A percentile compares a stretch with the other conserved stretches of the same genome.
phyloP scores from a whole-genome alignment of 176 grass and related monocot genomes.

The Ananas comosus region DNA sequence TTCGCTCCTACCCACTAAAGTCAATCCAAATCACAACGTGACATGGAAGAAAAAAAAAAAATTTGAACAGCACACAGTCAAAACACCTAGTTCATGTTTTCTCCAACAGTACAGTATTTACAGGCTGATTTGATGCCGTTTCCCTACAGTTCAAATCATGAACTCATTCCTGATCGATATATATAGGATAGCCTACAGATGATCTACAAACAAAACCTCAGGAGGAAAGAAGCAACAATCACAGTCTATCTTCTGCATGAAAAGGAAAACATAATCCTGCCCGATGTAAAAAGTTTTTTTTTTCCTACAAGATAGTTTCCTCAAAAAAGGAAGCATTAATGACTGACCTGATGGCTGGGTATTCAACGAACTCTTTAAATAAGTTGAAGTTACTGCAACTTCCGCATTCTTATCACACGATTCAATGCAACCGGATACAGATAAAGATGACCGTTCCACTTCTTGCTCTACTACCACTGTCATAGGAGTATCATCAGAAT shows the following conservation, averaged over 20 bases:
- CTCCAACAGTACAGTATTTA: too few species aligned
- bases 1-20: not conserved
- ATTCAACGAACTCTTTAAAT: not conserved
- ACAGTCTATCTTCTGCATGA: too few species aligned
- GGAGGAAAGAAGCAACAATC: too few species aligned
- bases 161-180: not conserved
- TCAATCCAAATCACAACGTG: too few species aligned
- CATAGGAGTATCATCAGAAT: slow-evolving; percentile 1
- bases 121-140: too few species aligned
- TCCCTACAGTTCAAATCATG: not conserved
- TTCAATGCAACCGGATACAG: not conserved
- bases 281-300: not conserved
- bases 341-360: not conserved
- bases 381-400: not conserved
- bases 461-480: slow-evolving; percentile 1
- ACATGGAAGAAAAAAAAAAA: not conserved
- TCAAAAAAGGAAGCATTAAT: not conserved
- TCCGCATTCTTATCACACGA: not conserved
- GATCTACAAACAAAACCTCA: too few species aligned
- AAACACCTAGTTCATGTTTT: too few species aligned
- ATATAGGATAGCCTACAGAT: too few species aligned
- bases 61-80: not conserved
- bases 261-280: not conserved
- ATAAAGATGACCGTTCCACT: not conserved
- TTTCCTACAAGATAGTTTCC: not conserved